Conservation (phyloP, 805 yeast genomes). For the Cyberlindnera xylosilytica region DNA sequence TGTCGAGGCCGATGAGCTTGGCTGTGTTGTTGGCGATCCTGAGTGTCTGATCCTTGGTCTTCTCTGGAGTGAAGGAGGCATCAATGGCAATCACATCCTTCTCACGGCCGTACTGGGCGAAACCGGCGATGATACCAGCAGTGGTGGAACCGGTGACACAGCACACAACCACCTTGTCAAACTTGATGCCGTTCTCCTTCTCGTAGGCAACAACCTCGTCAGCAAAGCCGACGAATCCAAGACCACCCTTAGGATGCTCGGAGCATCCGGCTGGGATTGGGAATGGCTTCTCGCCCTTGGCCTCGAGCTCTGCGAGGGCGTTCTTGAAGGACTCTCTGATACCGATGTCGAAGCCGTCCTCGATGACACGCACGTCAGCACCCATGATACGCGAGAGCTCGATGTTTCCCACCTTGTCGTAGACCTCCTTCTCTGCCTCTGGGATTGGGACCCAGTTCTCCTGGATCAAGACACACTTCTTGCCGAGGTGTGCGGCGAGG, state of each 20-base stretch:
- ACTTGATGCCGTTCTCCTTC: conserved; percentile 11
- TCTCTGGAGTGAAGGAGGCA: conserved; percentile 19
- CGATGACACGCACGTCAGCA: conserved; percentile 20
- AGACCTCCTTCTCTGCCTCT: conserved; percentile 19
- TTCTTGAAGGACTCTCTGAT: conserved; percentile 18
- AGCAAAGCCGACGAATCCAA: conserved; percentile 18
- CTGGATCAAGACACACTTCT: conserved; percentile 20
- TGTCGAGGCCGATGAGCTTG: conserved; percentile 17
- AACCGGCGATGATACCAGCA: conserved; percentile 19
- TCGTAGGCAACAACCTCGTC: conserved; percentile 16
- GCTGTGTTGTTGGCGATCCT: conserved; percentile 20
- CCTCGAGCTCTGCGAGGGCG: conserved; percentile 15
- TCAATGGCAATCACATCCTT: conserved; percentile 19
- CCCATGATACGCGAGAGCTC: conserved; percentile 21
- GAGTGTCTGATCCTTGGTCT: conserved; percentile 18
- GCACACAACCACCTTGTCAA: conserved; percentile 19
- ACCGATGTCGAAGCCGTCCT: conserved; percentile 19
- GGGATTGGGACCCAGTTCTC: conserved; percentile 22
- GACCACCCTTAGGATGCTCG: conserved; percentile 20
- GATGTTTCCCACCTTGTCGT: conserved; percentile 19
- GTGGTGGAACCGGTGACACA: conserved; percentile 21
- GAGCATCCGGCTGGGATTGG: conserved; percentile 20
- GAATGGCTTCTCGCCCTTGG: conserved; percentile 14
- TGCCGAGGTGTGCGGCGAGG: conserved; percentile 18
- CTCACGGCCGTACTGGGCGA: conserved; percentile 19